Evolutionary conservation across 176 grass and related monocot species (phyloP).

Genomic region (Oryza glaberrima): DNA sequence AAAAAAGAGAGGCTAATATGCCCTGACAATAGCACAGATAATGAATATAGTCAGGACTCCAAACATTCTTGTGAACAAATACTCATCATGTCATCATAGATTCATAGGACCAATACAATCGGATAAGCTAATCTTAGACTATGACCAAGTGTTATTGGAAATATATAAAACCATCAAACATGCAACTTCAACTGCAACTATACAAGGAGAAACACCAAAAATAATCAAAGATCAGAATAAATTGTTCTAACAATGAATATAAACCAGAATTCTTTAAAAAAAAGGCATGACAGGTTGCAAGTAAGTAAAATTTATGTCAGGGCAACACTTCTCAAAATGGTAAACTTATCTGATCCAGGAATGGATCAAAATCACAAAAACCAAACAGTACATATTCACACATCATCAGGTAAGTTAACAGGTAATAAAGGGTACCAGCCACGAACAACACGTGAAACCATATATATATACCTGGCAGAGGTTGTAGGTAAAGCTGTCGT

Average conservation of each 20-base stretch:
- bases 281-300: background rate
- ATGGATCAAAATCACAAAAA: too few relatives aligned
- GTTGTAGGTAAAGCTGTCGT: conserved; percentile 98
- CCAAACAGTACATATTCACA: too few relatives aligned
- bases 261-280: conserved; percentile 1
- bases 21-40: too few relatives aligned
- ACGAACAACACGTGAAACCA: background rate
- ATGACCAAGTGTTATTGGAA: background rate
- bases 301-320: background rate
- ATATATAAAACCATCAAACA: background rate
- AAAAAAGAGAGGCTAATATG: too few relatives aligned
- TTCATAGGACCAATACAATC: background rate
- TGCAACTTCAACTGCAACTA: background rate
- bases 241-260: background rate
- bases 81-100: background rate
- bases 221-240: background rate
- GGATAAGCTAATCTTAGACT: background rate
- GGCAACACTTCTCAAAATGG: background rate
- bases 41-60: background rate
- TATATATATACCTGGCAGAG: conserved; percentile 86
- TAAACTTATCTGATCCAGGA: too few relatives aligned
- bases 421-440: background rate
- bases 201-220: background rate
- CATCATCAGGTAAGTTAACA: background rate
- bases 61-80: background rate